Evolutionary conservation across 306 rosid species (phyloP).

Genomic region (Lathyrus sativus): DNA sequence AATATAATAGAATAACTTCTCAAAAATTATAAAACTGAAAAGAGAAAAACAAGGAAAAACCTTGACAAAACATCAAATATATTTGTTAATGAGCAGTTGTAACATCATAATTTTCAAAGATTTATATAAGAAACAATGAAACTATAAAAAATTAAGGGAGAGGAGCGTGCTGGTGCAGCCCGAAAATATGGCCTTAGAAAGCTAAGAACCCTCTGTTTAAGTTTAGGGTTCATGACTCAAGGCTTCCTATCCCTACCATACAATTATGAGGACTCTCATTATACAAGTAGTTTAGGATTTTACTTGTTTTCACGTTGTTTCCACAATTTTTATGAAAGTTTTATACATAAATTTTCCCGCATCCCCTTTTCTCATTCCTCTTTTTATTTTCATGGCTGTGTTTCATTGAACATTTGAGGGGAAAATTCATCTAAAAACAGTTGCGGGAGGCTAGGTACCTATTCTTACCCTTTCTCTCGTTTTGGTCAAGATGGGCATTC

Average conservation of each 20-base stretch:
- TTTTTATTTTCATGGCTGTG: neutral
- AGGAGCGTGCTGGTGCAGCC: too few species aligned
- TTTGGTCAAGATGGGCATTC: neutral
- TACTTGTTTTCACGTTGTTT: neutral
- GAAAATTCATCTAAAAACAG: neutral
- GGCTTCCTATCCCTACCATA: neutral
- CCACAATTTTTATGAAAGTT: neutral
- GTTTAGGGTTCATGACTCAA: conserved; percentile 1
- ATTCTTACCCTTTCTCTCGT: neutral
- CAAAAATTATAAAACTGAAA: too few species aligned
- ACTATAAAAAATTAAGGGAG: neutral
- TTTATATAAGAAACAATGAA: too few species aligned
- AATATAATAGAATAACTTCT: too few species aligned
- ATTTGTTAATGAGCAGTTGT: too few species aligned
- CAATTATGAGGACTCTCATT: neutral
- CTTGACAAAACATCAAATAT: too few species aligned
- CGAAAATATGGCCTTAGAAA: too few species aligned
- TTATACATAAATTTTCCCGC: neutral
- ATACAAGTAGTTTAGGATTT: neutral
- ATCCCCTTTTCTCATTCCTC: neutral
- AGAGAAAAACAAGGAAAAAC: too few species aligned
- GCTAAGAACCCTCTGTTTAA: neutral
- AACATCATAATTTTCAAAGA: too few species aligned
- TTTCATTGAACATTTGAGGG: neutral
- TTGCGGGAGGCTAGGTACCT: neutral